Evolutionary conservation across 371 early-diverging fungal genomes (phyloP).

Genomic region (Fennellomyces sp.): DNA sequence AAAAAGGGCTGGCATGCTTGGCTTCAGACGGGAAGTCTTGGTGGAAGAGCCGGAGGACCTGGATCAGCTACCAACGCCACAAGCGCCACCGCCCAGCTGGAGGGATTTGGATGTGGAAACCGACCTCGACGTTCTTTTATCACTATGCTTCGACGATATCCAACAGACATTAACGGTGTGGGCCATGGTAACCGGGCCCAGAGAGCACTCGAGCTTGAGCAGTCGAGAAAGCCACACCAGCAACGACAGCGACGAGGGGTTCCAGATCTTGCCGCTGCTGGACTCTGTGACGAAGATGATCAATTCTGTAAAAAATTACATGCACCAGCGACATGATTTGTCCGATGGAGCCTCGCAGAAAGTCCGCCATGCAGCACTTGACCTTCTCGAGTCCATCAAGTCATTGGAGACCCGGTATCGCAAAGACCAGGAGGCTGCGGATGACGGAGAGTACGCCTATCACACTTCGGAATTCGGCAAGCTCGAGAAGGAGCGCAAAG

Average conservation of each 20-base stretch:
- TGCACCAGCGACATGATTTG: slow-evolving; percentile 44
- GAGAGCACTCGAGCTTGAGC: slow-evolving; percentile 11
- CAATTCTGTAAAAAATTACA: slow-evolving; percentile 44
- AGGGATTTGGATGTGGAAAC: slow-evolving; percentile 46
- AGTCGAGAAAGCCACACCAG: slow-evolving; percentile 9
- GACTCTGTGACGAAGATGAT: slow-evolving; percentile 50
- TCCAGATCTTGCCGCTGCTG: slow-evolving; percentile 44
- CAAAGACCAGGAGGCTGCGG: slow-evolving; percentile 23
- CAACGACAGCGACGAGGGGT: slow-evolving; percentile 12
- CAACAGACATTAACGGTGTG: slow-evolving; percentile 40
- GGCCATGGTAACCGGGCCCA: slow-evolving; percentile 27
- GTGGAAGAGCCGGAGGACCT: slow-evolving; percentile 29
- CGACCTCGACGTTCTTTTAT: slow-evolving; percentile 42
- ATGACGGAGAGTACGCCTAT: slow-evolving; percentile 12
- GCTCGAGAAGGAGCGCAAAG: slow-evolving; percentile 35
- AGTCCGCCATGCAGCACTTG: slow-evolving; percentile 38
- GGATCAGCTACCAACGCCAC: slow-evolving; percentile 33
- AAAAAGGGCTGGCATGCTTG: slow-evolving; percentile 41
- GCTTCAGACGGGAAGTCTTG: slow-evolving; percentile 31
- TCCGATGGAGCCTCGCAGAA: slow-evolving; percentile 29
- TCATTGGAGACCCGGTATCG: slow-evolving; percentile 38
- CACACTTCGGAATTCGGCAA: slow-evolving; percentile 33
- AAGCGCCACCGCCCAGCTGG: slow-evolving; percentile 52
- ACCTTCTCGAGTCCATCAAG: slow-evolving; percentile 34
- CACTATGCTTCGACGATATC: slow-evolving; percentile 38